Percentiles rank a stretch among this genome's conserved stretches.
Conservation (phyloP, 352 stramenopile species). For the Lagenidium giganteum region DNA sequence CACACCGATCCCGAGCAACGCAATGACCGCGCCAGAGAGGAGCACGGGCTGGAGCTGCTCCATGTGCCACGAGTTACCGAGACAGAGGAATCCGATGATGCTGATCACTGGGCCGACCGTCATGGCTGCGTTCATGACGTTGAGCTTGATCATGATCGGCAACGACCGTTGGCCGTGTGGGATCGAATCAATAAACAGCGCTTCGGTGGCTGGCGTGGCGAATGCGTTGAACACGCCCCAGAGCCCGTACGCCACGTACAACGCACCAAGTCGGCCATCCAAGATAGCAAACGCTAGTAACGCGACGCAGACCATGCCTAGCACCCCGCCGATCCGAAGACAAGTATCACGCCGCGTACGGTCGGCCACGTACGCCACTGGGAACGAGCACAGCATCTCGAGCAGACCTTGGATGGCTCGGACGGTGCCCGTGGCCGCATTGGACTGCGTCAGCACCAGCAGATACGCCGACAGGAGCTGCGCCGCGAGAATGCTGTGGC, state of each 20-base stretch:
- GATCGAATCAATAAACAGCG: slow-evolving; percentile 73
- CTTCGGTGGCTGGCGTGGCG: slow-evolving; percentile 62
- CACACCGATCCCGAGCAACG: slow-evolving; percentile 30
- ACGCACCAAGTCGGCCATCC: slow-evolving; percentile 26
- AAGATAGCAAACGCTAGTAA: slow-evolving; percentile 58
- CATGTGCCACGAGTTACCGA: slow-evolving; percentile 58
- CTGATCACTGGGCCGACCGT: slow-evolving; percentile 46
- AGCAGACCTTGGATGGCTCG: slow-evolving; percentile 79
- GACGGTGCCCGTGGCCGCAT: slow-evolving; percentile 71
- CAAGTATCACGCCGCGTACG: slow-evolving; percentile 61
- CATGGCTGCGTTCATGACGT: slow-evolving; percentile 63
- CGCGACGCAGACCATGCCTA: slow-evolving; percentile 38
- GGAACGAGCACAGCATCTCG: slow-evolving; percentile 67
- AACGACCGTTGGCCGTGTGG: slow-evolving; percentile 56
- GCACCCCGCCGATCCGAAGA: slow-evolving; percentile 46
- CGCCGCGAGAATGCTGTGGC: slow-evolving; percentile 16
- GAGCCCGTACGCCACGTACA: slow-evolving; percentile 60
- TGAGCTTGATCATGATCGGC: slow-evolving; percentile 82
- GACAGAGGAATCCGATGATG: slow-evolving; percentile 58
- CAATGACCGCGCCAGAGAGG: slow-evolving; percentile 50
- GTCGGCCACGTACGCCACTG: slow-evolving; percentile 63
- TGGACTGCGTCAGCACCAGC: slow-evolving; percentile 28
- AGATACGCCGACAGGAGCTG: slow-evolving; percentile 21
- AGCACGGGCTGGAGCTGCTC: slow-evolving; percentile 49
- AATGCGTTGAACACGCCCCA: slow-evolving; percentile 69